These are phyloP conservation scores for Euphorbia tirucalli DNA, from an alignment of 345 rosid species.

Conservation along the genomic window DNA sequence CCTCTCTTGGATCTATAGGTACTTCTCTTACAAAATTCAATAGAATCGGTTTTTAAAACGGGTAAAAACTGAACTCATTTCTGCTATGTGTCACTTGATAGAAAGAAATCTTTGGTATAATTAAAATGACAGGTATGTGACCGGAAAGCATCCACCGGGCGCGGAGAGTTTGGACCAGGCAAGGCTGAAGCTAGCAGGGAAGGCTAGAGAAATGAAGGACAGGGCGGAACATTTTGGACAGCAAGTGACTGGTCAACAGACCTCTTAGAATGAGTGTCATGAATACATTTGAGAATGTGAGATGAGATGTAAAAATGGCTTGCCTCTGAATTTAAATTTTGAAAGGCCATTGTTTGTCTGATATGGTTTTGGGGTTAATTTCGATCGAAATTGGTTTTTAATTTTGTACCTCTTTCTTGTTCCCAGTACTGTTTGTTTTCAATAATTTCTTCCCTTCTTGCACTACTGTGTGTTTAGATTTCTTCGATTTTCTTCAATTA, in stretches of 20 bases:
- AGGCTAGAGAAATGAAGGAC: conserved; percentile 76
- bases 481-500: neutral
- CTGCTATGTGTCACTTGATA: too few species aligned
- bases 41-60: too few species aligned
- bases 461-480: neutral
- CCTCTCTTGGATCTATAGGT: conserved; percentile 84
- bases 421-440: too few species aligned
- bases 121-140: conserved; percentile 55
- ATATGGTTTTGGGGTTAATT: neutral
- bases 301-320: neutral
- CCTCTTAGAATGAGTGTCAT: conserved; percentile 6
- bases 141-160: conserved; percentile 65
- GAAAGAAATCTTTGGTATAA: too few species aligned
- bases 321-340: too few species aligned
- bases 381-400: neutral
- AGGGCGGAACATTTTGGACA: conserved; percentile 61
- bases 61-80: too few species aligned
- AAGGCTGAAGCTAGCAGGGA: conserved; percentile 55
- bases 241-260: conserved; percentile 21
- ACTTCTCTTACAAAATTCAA: too few species aligned
- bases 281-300: too few species aligned
- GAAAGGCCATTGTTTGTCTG: conserved; percentile 12
- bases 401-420: too few species aligned
- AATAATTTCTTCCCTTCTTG: neutral
- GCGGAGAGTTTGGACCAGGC: conserved; percentile 68